A percentile compares a stretch with the other conserved stretches of the same genome.
These are phyloP conservation scores for Juncus effusus DNA, from an alignment of 176 grass and related monocot genomes.

Conservation along the genomic window DNA sequence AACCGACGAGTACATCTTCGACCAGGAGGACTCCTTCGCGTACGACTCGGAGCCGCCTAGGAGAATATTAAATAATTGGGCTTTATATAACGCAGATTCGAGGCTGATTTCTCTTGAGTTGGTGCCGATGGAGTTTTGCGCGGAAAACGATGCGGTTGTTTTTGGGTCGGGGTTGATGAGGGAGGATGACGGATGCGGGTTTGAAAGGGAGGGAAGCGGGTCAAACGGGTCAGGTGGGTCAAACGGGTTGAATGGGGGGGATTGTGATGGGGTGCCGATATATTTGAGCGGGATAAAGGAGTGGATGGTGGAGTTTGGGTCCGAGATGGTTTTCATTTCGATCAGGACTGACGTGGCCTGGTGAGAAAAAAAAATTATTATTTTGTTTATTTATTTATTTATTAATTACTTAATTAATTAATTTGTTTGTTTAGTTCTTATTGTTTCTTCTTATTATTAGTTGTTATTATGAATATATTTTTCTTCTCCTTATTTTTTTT, in stretches of 20 bases:
- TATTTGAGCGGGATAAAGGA: conserved; percentile 96
- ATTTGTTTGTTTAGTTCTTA: no score
- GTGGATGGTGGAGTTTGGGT: conserved; percentile 96
- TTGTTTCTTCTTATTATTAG: no score
- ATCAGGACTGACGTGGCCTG: conserved; percentile 94
- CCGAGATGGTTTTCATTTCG: conserved; percentile 90
- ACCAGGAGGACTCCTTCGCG: conserved; percentile 45
- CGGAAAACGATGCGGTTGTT: conserved; percentile 87
- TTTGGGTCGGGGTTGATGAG: conserved; percentile 97
- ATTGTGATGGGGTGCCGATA: conserved; percentile 70
- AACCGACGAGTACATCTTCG: conserved; percentile 99
- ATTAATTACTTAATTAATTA: no score
- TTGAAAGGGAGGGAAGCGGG: conserved; percentile 47
- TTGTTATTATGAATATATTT: no score
- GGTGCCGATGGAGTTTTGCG: conserved; percentile 79
- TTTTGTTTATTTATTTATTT: no score
- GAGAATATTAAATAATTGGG: conserved; percentile 91
- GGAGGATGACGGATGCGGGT: conserved; percentile 91
- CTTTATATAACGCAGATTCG: conserved; percentile 92
- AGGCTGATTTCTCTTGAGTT: conserved; percentile 92
- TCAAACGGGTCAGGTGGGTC: conserved; percentile 4
- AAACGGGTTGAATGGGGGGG: conserved; percentile 24
- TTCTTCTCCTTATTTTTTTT: no score
- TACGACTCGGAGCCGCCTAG: conserved; percentile 77
- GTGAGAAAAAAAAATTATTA: conserved; percentile 47